Base-by-base conservation (phyloP, 2,329 filamentous ascomycete species). In the Aspergillus pseudoglaucus region DNA sequence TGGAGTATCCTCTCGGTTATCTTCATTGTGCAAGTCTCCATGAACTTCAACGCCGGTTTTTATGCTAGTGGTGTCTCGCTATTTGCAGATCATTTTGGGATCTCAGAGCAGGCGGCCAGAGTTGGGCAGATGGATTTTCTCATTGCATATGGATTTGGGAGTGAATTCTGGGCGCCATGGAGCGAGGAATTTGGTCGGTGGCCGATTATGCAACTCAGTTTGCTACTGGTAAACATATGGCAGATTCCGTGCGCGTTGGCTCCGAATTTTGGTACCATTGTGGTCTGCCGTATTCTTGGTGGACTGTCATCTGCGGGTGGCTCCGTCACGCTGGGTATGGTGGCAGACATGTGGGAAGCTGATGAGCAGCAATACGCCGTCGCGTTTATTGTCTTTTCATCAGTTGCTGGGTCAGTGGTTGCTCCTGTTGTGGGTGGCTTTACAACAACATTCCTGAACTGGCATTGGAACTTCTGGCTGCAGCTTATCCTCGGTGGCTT, bases 111-210 rank as follows among this genome's bases (percentile, higher is more conserved):
- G 63, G 80, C 79, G 7, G 85, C 84, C 2, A 78, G 86, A 47
- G 75, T 81, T 40, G 87, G 87, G 53, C 85, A 87, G 53, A 84
- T 86, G 69, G 79, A 87, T 53, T 93, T 90, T 66, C 72, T 93
- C 18, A 74, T 93, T 47, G 71, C 83, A 3, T 93, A 93, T 64
- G 87, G 85, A 30, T 89, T 93, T 61, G 88, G 88, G 15, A 91
- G 88, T 62, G 88, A 93, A 67, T 76, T 91, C 0, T 93, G 88
- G 88, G 88, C 88, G 0, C 88, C 88, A 0, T 93, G 87, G 85
- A 87, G 82, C 20, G 88, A 93, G 64, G 88, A 93, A 60, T 76
- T 90, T 45, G 88, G 88, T 4, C 79, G 88, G 39, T 85, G 82
- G 75, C 84, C 84, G 2, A 78, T 90, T 43, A 76, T 91, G 51